Conservation (phyloP, 2,329 filamentous ascomycete species). For the Claviceps sp. region DNA sequence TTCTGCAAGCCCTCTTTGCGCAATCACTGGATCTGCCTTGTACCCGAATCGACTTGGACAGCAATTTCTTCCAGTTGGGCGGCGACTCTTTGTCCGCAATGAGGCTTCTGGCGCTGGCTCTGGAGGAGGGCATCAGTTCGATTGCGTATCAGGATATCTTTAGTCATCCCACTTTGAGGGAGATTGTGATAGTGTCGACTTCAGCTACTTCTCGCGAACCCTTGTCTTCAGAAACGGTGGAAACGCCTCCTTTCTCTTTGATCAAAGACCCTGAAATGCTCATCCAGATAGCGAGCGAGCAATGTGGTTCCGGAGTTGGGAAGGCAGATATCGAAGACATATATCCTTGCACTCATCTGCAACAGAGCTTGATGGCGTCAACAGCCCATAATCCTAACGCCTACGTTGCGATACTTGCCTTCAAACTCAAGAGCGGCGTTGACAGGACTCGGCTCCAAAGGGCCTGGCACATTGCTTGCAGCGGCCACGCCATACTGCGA, state of each 20-base stretch:
- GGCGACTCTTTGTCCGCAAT: slow-evolving; percentile 33
- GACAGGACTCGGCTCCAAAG: not conserved
- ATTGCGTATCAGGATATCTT: slow-evolving; percentile 2
- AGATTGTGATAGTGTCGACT: not conserved
- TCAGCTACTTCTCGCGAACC: not conserved
- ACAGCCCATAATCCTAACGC: not conserved
- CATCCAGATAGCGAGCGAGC: not conserved
- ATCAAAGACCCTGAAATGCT: not conserved
- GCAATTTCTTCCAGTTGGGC: slow-evolving; percentile 28
- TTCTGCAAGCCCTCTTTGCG: not conserved
- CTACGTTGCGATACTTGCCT: not conserved
- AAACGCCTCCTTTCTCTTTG: not conserved
- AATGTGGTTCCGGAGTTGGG: not conserved
- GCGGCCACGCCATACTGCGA: not conserved
- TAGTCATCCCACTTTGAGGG: slow-evolving; percentile 2
- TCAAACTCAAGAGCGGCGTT: not conserved
- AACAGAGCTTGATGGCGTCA: not conserved
- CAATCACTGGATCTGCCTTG: slow-evolving; percentile 13
- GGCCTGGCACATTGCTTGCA: not conserved
- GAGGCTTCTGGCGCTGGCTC: slow-evolving; percentile 19
- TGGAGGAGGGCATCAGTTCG: not conserved
- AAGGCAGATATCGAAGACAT: not conserved
- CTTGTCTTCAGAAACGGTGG: too few species aligned
- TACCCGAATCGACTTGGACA: slow-evolving; percentile 13
- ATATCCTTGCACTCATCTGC: not conserved